Evolutionary conservation across 169 alveolate genomes (phyloP), one percentile per base, ranked within the genome.

Genomic region (Eimeria maxima): DNA sequence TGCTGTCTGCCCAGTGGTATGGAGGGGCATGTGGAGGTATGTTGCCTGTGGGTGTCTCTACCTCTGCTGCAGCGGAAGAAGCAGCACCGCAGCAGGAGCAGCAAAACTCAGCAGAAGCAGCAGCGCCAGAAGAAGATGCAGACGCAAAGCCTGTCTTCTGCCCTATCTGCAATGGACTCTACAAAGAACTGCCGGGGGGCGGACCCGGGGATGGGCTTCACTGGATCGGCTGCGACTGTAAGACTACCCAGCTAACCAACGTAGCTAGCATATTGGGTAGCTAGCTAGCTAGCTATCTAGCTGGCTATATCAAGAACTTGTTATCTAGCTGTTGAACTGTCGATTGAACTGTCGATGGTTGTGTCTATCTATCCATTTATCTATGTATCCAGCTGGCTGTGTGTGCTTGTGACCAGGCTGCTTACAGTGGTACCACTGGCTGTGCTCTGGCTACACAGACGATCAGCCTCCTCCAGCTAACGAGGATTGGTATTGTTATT

Each of bases 171-270:
- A 94, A 87, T 11, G 91, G 96, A 13, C 76, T 84, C 45, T 94
- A 94, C 27, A 83, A 76, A 45, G 96, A 94, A 45, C 84, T 94
- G 65, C 96, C 96, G 20, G 96, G 88, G 81, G 96, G 96, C 27
- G 90, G 93, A 42, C 96, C 96, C 13, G 94, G 96, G 8, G 96
- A 94, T 50, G 96, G 96, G 0, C 60, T 94, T n/a, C 90, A 71
- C 44, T 94, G 96, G 96, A 74, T 94, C 55, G 96, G 96, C 57
- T 94, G 96, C 94, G 96, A 94, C 83, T 60, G 96, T 94, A 29
- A 44, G 96, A 53, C 60, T 14, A 11, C 60, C 60, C 60, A 53
- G 60, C 60, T 53, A 53, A 11, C 60, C 38, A 33, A 33, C 38
- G 38, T 53, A 53, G 10, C 60, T 53, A 53, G 60, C 60, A 0